Evolutionary conservation across 1,139 yeast genomes (phyloP).

Genomic region (Geotrichum citri-aurantii): DNA sequence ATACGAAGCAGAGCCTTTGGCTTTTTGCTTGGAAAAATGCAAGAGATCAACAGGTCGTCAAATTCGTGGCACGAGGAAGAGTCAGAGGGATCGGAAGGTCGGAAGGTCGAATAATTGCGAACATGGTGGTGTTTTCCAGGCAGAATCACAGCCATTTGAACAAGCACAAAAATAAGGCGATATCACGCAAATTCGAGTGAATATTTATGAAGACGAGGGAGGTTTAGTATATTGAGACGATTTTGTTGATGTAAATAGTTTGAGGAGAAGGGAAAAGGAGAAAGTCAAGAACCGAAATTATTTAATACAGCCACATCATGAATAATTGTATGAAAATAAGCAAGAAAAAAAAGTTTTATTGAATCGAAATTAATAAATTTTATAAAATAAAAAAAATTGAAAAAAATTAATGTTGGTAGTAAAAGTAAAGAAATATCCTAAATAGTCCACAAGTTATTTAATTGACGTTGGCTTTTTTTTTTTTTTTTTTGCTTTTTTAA

Average conservation of each 20-base stretch:
- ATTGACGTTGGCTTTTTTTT: neutral
- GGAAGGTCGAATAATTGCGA: neutral
- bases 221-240: too few relatives aligned
- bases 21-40: neutral
- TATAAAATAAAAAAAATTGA: too few relatives aligned
- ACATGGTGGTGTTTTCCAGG: neutral
- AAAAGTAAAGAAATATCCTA: too few relatives aligned
- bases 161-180: neutral
- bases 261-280: neutral
- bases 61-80: neutral
- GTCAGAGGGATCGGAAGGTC: neutral
- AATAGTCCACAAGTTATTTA: neutral
- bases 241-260: too few relatives aligned
- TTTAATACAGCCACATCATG: neutral
- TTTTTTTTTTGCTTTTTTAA: too few relatives aligned
- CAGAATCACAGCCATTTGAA: neutral
- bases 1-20: neutral
- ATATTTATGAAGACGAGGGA: neutral
- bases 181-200: neutral
- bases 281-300: neutral
- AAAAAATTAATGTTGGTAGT: too few relatives aligned
- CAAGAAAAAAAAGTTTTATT: too few relatives aligned
- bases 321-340: too few relatives aligned
- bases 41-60: neutral
- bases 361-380: neutral